phyloP scores from a whole-genome alignment of 2,329 filamentous ascomycete species.

The Cladophialophora exuberans region DNA sequence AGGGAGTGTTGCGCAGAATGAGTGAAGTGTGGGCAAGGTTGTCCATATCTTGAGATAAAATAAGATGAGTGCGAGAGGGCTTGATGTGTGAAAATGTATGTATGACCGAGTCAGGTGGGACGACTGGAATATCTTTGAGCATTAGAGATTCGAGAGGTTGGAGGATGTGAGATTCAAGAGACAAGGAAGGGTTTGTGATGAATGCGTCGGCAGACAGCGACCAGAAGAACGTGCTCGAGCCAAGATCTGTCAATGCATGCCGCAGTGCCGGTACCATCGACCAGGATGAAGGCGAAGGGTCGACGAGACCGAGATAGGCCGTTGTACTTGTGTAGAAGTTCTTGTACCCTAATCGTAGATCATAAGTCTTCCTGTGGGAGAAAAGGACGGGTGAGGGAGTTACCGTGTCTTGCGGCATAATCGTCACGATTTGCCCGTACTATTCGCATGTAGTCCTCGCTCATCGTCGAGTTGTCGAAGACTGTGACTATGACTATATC shows the following conservation, averaged over 20 bases:
- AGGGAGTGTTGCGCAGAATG: conserved; percentile 60
- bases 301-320: conserved; percentile 44
- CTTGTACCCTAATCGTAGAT: conserved; percentile 68
- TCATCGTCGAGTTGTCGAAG: conserved; percentile 69
- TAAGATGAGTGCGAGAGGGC: conserved; percentile 75
- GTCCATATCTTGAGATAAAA: conserved; percentile 81
- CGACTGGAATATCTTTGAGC: conserved; percentile 82
- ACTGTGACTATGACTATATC: conserved; percentile 81
- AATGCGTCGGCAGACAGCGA: conserved; percentile 81
- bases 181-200: conserved; percentile 79
- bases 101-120: conserved; percentile 95
- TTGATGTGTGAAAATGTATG: conserved; percentile 86
- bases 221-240: conserved; percentile 81
- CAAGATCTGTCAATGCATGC: conserved; percentile 81
- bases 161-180: conserved; percentile 73
- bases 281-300: conserved; percentile 50
- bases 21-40: conserved; percentile 79
- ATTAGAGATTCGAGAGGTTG: conserved; percentile 74
- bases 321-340: conserved; percentile 78
- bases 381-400: conserved; percentile 32
- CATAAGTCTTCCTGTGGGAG: neutral
- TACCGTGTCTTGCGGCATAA: conserved; percentile 88
- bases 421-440: conserved; percentile 80
- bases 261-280: conserved; percentile 81
- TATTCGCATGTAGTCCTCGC: conserved; percentile 68